Conservation (phyloP, 2,329 filamentous ascomycete genomes). For the Ophidiomyces ophidiicola region DNA sequence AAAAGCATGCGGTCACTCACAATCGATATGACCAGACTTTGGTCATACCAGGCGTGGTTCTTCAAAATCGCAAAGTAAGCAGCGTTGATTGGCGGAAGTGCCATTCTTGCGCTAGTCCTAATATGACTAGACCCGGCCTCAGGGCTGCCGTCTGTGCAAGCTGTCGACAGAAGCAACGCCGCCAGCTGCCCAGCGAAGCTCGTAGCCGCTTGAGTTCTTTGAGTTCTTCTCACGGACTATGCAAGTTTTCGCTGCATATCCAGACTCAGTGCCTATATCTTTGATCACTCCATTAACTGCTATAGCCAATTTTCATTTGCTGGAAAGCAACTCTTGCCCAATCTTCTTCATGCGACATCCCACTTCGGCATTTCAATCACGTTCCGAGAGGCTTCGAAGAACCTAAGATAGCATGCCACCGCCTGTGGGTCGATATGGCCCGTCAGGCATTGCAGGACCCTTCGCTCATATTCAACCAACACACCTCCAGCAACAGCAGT, state of each 20-base stretch:
- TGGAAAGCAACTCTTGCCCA: no score
- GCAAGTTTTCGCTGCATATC: no score
- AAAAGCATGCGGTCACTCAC: no score
- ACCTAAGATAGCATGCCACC: slow-evolving; percentile 43
- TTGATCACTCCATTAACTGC: not conserved
- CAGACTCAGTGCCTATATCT: no score
- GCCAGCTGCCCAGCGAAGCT: no score
- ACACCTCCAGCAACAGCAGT: slow-evolving; percentile 37
- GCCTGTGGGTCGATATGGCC: slow-evolving; percentile 46
- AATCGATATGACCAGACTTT: no score
- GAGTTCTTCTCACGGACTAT: no score
- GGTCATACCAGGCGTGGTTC: no score
- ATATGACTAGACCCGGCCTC: not conserved
- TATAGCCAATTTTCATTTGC: not conserved
- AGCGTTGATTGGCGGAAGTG: not conserved
- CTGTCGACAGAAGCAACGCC: no score
- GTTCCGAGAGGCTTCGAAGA: slow-evolving; percentile 13
- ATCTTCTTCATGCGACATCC: slow-evolving; percentile 17
- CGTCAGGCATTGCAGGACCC: slow-evolving; percentile 46
- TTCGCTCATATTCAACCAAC: slow-evolving; percentile 46
- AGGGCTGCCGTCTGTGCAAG: not conserved
- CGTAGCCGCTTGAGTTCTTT: no score
- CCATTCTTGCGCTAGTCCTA: not conserved
- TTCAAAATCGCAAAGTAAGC: slow-evolving; percentile 6
- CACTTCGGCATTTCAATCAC: slow-evolving; percentile 13